A percentile compares a stretch with the other conserved stretches of the same genome.
Conservation (phyloP, 805 yeast species). For the Saturnispora hagleri region DNA sequence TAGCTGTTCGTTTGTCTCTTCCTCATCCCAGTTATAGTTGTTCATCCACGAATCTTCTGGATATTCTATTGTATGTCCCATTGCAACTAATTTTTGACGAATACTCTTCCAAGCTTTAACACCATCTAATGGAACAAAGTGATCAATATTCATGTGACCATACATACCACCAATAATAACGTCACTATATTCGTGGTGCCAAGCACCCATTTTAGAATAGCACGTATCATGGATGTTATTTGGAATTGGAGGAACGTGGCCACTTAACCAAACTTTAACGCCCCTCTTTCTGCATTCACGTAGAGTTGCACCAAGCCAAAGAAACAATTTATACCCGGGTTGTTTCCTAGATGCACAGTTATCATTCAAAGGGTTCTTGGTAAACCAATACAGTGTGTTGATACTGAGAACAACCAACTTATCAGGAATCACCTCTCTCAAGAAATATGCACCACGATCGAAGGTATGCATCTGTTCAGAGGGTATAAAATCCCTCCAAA, state of each 20-base stretch:
- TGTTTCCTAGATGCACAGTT: conserved; percentile 62
- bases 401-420: conserved; percentile 71
- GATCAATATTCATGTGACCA: conserved; percentile 90
- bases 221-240: conserved; percentile 71
- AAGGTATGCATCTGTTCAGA: conserved; percentile 68
- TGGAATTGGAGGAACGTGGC: conserved; percentile 82
- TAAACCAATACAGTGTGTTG: conserved; percentile 67
- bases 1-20: conserved; percentile 11
- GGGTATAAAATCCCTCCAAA: conserved; percentile 71
- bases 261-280: conserved; percentile 80
- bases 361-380: conserved; percentile 74
- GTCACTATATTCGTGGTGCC: conserved; percentile 80
- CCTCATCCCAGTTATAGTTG: conserved; percentile 3
- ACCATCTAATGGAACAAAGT: conserved; percentile 70
- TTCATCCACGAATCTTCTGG: conserved; percentile 20
- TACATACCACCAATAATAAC: conserved; percentile 73
- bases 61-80: conserved; percentile 14
- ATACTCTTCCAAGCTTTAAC: conserved; percentile 54
- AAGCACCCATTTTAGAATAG: conserved; percentile 63
- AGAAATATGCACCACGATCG: conserved; percentile 64
- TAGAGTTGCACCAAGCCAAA: conserved; percentile 70
- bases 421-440: conserved; percentile 71
- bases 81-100: conserved; percentile 14
- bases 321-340: conserved; percentile 70
- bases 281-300: conserved; percentile 63